Conservation (phyloP, 805 yeast species). For the Pichia californica region DNA sequence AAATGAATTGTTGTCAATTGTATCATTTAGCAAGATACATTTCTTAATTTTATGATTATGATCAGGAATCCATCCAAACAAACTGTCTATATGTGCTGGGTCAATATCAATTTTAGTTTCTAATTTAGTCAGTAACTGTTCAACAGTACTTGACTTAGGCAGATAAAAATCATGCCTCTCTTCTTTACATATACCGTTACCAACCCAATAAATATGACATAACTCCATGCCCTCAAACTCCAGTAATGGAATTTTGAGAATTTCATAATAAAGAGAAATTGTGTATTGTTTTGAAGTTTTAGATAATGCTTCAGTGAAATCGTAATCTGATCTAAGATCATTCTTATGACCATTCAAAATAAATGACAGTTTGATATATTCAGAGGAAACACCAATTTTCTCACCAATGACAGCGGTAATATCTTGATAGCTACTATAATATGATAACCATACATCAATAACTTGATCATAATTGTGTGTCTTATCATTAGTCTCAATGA, state of each 20-base stretch:
- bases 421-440: conserved; percentile 49
- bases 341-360: conserved; percentile 52
- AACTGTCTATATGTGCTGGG: conserved; percentile 37
- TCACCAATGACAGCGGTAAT: conserved; percentile 58
- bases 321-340: conserved; percentile 39
- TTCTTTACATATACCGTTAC: conserved; percentile 62
- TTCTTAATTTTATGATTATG: conserved; percentile 25
- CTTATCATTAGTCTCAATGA: conserved; percentile 28
- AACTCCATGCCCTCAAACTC: conserved; percentile 74
- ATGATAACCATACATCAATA: conserved; percentile 65
- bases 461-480: conserved; percentile 9
- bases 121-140: conserved; percentile 48
- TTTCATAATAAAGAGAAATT: conserved; percentile 59
- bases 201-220: conserved; percentile 64
- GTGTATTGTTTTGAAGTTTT: conserved; percentile 40
- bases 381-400: conserved; percentile 47
- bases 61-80: conserved; percentile 53
- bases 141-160: conserved; percentile 53
- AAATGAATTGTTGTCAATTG: conserved; percentile 35
- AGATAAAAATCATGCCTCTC: conserved; percentile 64
- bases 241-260: conserved; percentile 62
- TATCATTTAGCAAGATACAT: conserved; percentile 28
- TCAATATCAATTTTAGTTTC: conserved; percentile 48
- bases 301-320: conserved; percentile 30
- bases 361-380: conserved; percentile 59